Percentiles rank a stretch among this genome's conserved stretches.
These are phyloP conservation scores for Malassezia caprae DNA, from an alignment of 1,284 basidiomycete species.

Conservation along the genomic window DNA sequence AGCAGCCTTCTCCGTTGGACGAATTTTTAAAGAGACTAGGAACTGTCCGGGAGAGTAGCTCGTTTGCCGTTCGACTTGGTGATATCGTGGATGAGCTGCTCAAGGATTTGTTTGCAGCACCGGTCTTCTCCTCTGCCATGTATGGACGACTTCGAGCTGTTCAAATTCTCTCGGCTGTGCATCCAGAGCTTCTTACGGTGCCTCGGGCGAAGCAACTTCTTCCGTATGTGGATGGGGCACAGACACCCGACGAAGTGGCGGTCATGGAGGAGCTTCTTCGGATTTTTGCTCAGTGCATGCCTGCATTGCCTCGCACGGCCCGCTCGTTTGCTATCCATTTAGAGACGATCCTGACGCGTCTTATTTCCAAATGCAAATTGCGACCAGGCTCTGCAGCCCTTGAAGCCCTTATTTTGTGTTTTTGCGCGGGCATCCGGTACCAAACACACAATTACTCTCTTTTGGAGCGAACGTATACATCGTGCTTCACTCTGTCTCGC, in stretches of 20 bases:
- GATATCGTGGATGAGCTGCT: slow-evolving; percentile 74
- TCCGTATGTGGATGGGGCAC: slow-evolving; percentile 73
- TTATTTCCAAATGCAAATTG: slow-evolving; percentile 63
- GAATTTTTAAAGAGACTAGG: slow-evolving; percentile 59
- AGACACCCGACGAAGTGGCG: slow-evolving; percentile 67
- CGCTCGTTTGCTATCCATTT: slow-evolving; percentile 64
- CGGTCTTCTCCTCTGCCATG: slow-evolving; percentile 52
- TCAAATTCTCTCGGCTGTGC: slow-evolving; percentile 66
- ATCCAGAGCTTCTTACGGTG: slow-evolving; percentile 69
- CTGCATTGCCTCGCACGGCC: slow-evolving; percentile 60
- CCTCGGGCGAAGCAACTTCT: slow-evolving; percentile 68
- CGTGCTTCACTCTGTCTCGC: slow-evolving; percentile 25
- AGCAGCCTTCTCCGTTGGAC: slow-evolving; percentile 71
- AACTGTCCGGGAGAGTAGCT: slow-evolving; percentile 22
- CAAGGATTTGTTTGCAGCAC: slow-evolving; percentile 73
- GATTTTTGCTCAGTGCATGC: slow-evolving; percentile 74
- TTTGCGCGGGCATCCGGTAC: slow-evolving; percentile 70
- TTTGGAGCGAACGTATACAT: slow-evolving; percentile 57
- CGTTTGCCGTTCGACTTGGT: slow-evolving; percentile 58
- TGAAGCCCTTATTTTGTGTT: slow-evolving; percentile 81
- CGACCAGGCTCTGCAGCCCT: slow-evolving; percentile 25
- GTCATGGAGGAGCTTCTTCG: slow-evolving; percentile 53
- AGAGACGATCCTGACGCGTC: slow-evolving; percentile 64
- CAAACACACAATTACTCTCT: slow-evolving; percentile 74
- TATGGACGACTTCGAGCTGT: slow-evolving; percentile 61